Conservation (phyloP, 176 grass and related monocot genomes). For the Oryza rufipogon region DNA sequence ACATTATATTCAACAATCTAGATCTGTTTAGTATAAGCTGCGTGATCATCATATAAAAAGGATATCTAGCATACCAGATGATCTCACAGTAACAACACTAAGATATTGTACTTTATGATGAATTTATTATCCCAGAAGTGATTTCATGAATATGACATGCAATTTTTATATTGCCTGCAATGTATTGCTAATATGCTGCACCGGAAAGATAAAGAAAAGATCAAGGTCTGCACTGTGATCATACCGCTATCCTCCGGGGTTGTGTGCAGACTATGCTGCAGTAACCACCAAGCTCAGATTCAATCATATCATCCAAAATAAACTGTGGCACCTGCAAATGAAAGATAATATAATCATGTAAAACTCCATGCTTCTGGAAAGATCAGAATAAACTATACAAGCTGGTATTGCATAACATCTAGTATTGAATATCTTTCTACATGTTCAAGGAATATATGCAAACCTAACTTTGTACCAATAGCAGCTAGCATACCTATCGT, state of each 20-base stretch:
- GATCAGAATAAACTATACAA: not conserved
- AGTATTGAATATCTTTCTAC: not conserved
- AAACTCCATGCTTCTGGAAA: slow-evolving; percentile 18
- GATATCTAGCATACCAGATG: slow-evolving; percentile 5
- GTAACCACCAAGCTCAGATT: slow-evolving; percentile 75
- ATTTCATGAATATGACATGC: slow-evolving; percentile 25
- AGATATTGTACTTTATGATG: not conserved
- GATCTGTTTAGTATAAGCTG: slow-evolving; percentile 15
- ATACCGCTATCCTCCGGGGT: slow-evolving; percentile 89
- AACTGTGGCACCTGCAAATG: slow-evolving; percentile 86
- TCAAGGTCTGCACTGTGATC: slow-evolving; percentile 12
- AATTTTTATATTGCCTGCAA: slow-evolving; percentile 9
- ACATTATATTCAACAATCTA: slow-evolving; percentile 41
- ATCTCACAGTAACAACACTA: slow-evolving; percentile 29
- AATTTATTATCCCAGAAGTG: slow-evolving; percentile 4
- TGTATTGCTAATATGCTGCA: slow-evolving; percentile 17
- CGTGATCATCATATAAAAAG: slow-evolving; percentile 12
- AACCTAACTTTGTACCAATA: slow-evolving; percentile 16
- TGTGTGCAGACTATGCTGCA: slow-evolving; percentile 96
- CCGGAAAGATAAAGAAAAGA: not conserved
- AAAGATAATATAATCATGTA: slow-evolving; percentile 33
- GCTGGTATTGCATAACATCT: not conserved
- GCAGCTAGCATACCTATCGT: not conserved
- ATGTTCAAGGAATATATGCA: slow-evolving; percentile 11
- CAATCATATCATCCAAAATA: slow-evolving; percentile 99